Conservation (phyloP, 176 grass and related monocot species). For the Ananas comosus region DNA sequence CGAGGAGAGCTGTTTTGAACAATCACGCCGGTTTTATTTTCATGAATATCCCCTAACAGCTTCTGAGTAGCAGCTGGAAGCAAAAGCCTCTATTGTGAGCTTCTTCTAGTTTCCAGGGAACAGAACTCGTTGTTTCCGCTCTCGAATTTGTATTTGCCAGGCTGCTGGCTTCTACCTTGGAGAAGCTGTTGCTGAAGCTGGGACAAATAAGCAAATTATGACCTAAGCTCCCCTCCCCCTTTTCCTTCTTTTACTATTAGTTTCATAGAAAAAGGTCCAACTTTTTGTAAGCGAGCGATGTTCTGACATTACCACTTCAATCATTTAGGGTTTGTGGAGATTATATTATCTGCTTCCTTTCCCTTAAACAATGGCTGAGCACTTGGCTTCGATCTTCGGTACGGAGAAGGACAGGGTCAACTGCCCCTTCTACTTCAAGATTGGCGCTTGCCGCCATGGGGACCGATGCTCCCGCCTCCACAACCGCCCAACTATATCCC, state of each 20-base stretch:
- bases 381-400: conserved; percentile 73
- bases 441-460: conserved; percentile 65
- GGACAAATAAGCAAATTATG: neutral
- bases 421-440: conserved; percentile 87
- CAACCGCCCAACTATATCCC: conserved; percentile 64
- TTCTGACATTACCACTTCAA: neutral
- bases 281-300: neutral
- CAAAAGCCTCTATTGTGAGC: too few species aligned
- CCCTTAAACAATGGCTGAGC: conserved; percentile 40
- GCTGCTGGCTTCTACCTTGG: neutral
- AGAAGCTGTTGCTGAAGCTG: neutral
- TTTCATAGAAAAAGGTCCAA: neutral
- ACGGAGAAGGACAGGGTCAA: conserved; percentile 81
- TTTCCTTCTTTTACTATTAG: neutral
- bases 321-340: neutral
- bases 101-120: too few species aligned
- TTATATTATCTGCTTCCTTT: neutral
- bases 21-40: too few species aligned
- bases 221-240: neutral
- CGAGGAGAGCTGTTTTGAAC: too few species aligned
- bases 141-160: too few species aligned
- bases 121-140: too few species aligned
- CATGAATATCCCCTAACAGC: too few species aligned
- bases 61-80: too few species aligned
- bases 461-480: conserved; percentile 69